A percentile compares a stretch with the other conserved stretches of the same genome.
Conservation (phyloP, 192 early-diverging fungal species). For the Entomortierella parvispora region DNA sequence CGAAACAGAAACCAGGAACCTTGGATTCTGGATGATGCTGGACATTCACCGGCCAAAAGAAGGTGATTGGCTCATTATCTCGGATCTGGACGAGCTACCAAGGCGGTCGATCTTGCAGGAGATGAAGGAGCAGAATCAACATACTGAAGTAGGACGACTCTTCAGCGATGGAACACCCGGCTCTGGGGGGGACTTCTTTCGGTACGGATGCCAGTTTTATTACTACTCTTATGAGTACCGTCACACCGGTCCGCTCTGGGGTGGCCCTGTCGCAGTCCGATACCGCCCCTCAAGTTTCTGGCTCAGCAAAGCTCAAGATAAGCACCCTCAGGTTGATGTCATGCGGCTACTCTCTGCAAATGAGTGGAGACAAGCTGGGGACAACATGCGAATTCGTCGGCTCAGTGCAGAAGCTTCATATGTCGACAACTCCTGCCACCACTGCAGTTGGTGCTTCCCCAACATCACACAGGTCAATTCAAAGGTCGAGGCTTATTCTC, state of each 20-base stretch:
- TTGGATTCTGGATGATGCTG: not conserved
- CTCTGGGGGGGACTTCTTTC: conserved; percentile 6
- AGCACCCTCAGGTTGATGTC: not conserved
- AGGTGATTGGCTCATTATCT: conserved; percentile 15
- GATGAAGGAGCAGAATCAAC: conserved; percentile 14
- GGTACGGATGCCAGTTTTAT: conserved; percentile 13
- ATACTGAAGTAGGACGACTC: not conserved
- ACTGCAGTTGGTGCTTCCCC: conserved; percentile 20
- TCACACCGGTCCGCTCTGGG: not conserved
- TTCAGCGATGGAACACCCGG: conserved; percentile 2
- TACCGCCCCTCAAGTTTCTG: not conserved
- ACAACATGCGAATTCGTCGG: not conserved
- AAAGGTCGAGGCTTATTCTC: conserved; percentile 15
- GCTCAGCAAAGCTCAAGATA: not conserved
- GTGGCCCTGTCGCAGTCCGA: conserved; percentile 2
- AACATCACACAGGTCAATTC: not conserved
- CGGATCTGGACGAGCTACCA: conserved; percentile 18
- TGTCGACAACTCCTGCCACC: conserved; percentile 6
- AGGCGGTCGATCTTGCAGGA: not conserved
- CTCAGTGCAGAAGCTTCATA: not conserved
- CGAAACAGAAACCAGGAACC: not conserved
- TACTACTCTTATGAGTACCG: conserved; percentile 21
- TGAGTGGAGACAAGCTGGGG: conserved; percentile 2
- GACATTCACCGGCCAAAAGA: not conserved
- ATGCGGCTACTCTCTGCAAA: not conserved